Percentiles rank a stretch among this genome's conserved stretches.
Conservation (phyloP, 1,284 basidiomycete genomes). For the Melampsora larici-populina region DNA sequence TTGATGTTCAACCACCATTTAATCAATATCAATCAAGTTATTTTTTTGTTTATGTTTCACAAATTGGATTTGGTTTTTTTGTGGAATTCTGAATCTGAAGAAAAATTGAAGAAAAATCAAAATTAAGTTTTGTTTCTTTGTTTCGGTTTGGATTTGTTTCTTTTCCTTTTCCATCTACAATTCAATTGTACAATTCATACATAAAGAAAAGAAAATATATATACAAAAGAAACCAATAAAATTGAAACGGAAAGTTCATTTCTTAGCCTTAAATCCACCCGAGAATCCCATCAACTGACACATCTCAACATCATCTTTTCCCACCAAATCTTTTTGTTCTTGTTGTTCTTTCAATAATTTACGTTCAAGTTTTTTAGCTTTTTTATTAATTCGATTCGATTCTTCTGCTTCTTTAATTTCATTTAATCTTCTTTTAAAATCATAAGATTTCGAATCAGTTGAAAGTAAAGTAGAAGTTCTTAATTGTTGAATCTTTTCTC, state of each 20-base stretch:
- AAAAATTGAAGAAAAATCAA: too few species aligned
- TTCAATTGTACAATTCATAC: background rate
- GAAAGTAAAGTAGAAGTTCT: conserved; percentile 77
- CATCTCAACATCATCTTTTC: conserved; percentile 20
- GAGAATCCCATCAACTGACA: conserved; percentile 34
- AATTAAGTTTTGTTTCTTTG: too few species aligned
- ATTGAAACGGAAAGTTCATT: background rate
- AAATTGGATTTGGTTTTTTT: too few species aligned
- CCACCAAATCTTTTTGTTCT: background rate
- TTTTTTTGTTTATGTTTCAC: too few species aligned
- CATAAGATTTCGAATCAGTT: conserved; percentile 77
- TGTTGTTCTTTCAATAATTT: conserved; percentile 12
- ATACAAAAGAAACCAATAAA: background rate
- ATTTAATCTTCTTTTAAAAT: conserved; percentile 82
- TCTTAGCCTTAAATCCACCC: conserved; percentile 33
- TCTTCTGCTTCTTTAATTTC: conserved; percentile 72
- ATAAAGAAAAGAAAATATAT: background rate
- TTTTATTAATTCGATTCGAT: conserved; percentile 18
- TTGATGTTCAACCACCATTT: too few species aligned
- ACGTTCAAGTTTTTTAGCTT: conserved; percentile 13
- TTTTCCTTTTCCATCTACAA: background rate
- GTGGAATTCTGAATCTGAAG: too few species aligned
- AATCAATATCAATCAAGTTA: too few species aligned
- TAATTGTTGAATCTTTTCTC: conserved; percentile 78
- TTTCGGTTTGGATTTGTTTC: background rate